Evolutionary conservation across 2,329 filamentous ascomycete species (phyloP), one percentile per base, ranked within the genome.

Genomic region (Colletotrichum sp.): DNA sequence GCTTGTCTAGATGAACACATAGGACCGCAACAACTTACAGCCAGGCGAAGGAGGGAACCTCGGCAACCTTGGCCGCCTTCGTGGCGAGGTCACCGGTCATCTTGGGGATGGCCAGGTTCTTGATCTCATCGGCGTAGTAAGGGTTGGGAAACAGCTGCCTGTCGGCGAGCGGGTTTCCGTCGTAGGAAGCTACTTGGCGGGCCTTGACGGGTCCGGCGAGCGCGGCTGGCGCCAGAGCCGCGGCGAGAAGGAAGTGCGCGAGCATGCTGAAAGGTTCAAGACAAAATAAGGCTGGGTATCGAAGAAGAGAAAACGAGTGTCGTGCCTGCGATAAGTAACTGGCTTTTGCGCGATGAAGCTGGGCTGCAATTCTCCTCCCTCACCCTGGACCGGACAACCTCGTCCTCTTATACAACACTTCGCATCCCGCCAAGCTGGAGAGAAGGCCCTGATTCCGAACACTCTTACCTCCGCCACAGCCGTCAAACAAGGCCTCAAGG

Each of bases 21-120:
- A 30, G n/a, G 6, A 8, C 4, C 18, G 44, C 18, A 10, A 18
- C 16, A 24, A 30, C 77, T 80, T 39, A 83, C 79, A 79, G 81
- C 80, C 78, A 81, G 57, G 80, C 82, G 66, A 82, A 82, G 4
- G 80, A 81, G n/a, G 83, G 80, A 7, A 84, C 79, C 36, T 80
- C 79, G 9, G 80, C 81, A 34, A 82, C 80, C 30, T 80, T 80
- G 39, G 80, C 79, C 9, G 81, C 80, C 71, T 83, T 86, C 7
- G 85, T 85, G 24, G 85, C 85, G 64, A 89, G 82, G 16, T 88
- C 84, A 7, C 87, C 83, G 12, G 86, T 85, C 75, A 92, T 83
- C 4, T 89, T 89, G 5, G 91, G 90, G 44, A 92, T 87, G 4
- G 91, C 91, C 3, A 85, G 82, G 49, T 81, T 86, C 49, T 86